These are phyloP conservation scores for Colletotrichum aenigma DNA, from an alignment of 2,329 filamentous ascomycete species.

Conservation along the genomic window DNA sequence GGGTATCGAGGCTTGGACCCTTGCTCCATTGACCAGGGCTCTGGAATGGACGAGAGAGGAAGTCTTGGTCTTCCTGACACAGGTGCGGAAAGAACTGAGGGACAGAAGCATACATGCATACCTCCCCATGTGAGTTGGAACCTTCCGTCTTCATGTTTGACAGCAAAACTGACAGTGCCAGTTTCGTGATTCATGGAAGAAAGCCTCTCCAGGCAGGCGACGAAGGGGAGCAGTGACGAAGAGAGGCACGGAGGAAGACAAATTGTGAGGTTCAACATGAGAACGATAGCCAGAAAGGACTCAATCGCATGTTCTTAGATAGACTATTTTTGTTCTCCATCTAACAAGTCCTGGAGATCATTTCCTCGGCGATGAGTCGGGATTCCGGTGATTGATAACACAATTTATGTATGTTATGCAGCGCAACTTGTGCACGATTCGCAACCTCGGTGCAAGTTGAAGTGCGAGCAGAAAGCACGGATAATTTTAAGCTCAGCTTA, in stretches of 20 bases:
- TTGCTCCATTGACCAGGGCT: slow-evolving; percentile 31
- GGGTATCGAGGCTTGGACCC: slow-evolving; percentile 29
- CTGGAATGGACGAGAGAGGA: background rate
- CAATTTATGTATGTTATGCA: background rate
- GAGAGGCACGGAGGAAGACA: background rate
- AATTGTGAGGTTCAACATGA: background rate
- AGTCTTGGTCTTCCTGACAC: background rate
- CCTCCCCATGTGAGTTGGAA: background rate
- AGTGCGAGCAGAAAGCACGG: background rate
- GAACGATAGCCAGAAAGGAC: background rate
- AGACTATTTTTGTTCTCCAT: background rate
- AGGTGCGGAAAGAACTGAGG: background rate
- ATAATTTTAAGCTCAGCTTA: slow-evolving; percentile 10
- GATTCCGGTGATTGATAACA: background rate
- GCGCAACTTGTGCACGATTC: background rate
- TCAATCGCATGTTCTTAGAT: background rate
- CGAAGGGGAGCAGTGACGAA: background rate
- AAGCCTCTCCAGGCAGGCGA: background rate
- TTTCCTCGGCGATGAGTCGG: background rate
- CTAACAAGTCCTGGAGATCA: background rate
- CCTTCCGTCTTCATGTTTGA: background rate
- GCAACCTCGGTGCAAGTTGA: background rate
- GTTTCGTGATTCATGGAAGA: background rate
- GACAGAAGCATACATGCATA: background rate
- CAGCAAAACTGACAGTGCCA: background rate